Base-by-base conservation (phyloP, 768 basidiomycete genomes). In the Podaxis sp. region DNA sequence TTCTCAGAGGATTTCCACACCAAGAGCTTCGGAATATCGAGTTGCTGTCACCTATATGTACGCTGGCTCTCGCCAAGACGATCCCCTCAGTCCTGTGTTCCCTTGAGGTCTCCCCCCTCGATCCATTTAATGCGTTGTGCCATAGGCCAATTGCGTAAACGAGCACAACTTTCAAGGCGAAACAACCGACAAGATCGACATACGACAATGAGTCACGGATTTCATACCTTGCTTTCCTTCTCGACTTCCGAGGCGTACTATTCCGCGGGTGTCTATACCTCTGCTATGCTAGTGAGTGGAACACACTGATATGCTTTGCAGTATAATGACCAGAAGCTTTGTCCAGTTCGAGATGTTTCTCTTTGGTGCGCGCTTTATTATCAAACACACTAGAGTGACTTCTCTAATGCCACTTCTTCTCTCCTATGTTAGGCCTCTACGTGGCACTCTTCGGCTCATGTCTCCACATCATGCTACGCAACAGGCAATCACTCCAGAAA, bases 401-500 rank as follows among this genome's bases (percentile, higher is more conserved):
- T 18, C 36, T 38, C 36, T 23, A 37, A 37, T 21, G 42, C 42
- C n/a, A 11, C 11, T 13, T 50, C 6, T 35, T 7, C n/a, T 18
- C 16, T 52, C 16, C 16, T 3, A 5, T n/a, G 35, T 11, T 18
- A 60, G 59, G 59, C 13, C 59, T 60, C 40, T 60, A 60, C 42
- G 59, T 52, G n/a, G 59, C 59, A 0, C 51, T 60, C 27, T 60
- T 60, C n/a, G 59, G 59, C 32, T 42, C 59, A 28, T 60, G 59
- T 35, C 32, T 60, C 27, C 59, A 52, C 32, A 46, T 61, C 11
- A 69, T 73, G 11, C 54, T 74, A 42, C 61, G 59, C 55, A 70
- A 67, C 54, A 66, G 62, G 61, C 65, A 52, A 62, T 69, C 68
- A 25, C 61, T 62, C 11, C 68, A 69, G 42, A 68, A 67, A 52